A percentile compares a stretch with the other conserved stretches of the same genome.
Evolutionary conservation across 108 stramenopile species (phyloP).

Genomic region (Cyclotella sp.): DNA sequence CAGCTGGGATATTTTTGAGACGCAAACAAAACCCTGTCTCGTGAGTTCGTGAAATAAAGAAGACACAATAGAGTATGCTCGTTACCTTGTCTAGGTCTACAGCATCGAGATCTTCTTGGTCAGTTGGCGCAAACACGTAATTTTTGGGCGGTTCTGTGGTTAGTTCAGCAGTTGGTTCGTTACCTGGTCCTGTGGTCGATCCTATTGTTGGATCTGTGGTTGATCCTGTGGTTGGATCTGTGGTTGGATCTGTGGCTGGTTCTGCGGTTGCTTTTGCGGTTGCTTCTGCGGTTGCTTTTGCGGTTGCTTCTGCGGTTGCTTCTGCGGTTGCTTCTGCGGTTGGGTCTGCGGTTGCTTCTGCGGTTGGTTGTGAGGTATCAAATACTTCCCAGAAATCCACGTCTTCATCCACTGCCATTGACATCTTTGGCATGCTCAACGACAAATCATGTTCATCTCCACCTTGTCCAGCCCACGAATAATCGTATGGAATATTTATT

Average conservation of each 20-base stretch:
- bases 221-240: not conserved
- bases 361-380: not conserved
- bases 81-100: not conserved
- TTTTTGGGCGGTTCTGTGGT: not conserved
- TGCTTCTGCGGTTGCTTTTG: not conserved
- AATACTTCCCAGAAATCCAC: not conserved
- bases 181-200: not conserved
- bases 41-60: too few species aligned
- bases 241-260: not conserved
- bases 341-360: conserved; percentile 1
- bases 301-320: not conserved
- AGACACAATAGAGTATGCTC: too few species aligned
- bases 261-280: not conserved
- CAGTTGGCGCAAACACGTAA: not conserved
- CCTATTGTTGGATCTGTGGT: not conserved
- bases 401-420: too few species aligned
- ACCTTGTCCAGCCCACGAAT: too few species aligned
- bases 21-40: too few species aligned
- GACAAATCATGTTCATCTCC: too few species aligned
- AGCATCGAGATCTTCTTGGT: not conserved
- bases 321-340: conserved; percentile 1
- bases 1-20: too few species aligned
- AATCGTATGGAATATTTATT: too few species aligned
- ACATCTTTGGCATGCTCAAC: too few species aligned
- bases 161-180: conserved; percentile 1